Conservation (phyloP, 805 yeast genomes). For the Cyberlindnera veronae region DNA sequence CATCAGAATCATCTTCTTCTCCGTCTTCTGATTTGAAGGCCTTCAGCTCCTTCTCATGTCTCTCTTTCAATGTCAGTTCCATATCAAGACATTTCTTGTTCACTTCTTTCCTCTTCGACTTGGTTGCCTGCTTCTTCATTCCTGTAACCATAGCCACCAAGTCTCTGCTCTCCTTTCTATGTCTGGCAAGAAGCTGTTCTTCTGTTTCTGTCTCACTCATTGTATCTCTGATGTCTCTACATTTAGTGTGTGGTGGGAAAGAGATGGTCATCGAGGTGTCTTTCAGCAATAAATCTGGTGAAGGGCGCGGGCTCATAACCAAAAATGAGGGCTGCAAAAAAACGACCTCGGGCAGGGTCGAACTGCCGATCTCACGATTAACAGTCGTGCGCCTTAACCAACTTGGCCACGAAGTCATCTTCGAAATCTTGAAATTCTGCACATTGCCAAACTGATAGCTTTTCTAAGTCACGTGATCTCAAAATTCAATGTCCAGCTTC, state of each 20-base stretch:
- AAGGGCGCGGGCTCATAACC: conserved; percentile 9
- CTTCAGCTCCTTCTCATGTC: conserved; percentile 52
- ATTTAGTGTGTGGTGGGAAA: background rate
- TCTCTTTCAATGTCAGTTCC: conserved; percentile 50
- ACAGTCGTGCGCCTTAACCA: conserved; percentile 49
- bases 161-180: conserved; percentile 66
- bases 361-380: conserved; percentile 50
- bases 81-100: conserved; percentile 53
- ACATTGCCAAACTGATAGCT: no score
- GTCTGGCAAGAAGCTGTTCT: conserved; percentile 56
- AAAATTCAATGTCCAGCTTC: no score
- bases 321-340: conserved; percentile 12
- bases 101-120: conserved; percentile 70
- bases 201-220: conserved; percentile 33
- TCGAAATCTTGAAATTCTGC: background rate
- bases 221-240: background rate
- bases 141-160: conserved; percentile 65
- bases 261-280: no score
- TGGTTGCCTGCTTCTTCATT: conserved; percentile 78
- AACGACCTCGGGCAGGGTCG: conserved; percentile 50
- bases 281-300: no score
- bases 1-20: conserved; percentile 40
- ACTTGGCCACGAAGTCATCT: conserved; percentile 31
- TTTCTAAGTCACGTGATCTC: background rate
- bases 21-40: conserved; percentile 27